phyloP scores from a whole-genome alignment of 2,329 filamentous ascomycete species.

The Sphaerulina vaccinii region DNA sequence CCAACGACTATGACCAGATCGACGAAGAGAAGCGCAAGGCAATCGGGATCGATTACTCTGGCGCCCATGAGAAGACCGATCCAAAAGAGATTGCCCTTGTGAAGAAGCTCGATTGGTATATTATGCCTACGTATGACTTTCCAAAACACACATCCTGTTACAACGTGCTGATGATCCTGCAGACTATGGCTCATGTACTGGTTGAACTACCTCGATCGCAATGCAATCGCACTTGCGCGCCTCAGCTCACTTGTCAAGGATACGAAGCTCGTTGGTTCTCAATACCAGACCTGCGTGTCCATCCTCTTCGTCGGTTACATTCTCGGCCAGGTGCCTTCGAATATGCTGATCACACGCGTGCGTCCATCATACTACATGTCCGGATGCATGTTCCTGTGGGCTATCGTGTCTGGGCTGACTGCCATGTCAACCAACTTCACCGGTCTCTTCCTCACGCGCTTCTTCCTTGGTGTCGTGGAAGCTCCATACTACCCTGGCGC shows the following conservation, averaged over 20 bases:
- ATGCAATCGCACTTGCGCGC: conserved; percentile 50
- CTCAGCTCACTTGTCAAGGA: conserved; percentile 42
- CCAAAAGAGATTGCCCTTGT: conserved; percentile 33
- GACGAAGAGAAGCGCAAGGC: conserved; percentile 33
- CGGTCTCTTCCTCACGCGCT: conserved; percentile 28
- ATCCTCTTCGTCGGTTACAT: conserved; percentile 41
- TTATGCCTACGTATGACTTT: conserved; percentile 33
- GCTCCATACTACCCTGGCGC: conserved; percentile 35
- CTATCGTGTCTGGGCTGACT: conserved; percentile 28
- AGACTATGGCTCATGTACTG: conserved; percentile 31
- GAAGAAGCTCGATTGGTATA: conserved; percentile 33
- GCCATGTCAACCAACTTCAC: conserved; percentile 28
- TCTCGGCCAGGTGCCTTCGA: conserved; percentile 43
- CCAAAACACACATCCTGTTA: background rate
- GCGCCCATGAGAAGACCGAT: conserved; percentile 36
- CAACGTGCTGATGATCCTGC: no score
- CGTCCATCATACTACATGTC: conserved; percentile 46
- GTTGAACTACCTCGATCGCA: conserved; percentile 37
- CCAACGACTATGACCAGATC: conserved; percentile 31
- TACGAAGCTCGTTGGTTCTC: conserved; percentile 41
- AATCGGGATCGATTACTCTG: conserved; percentile 31
- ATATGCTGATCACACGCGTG: conserved; percentile 43
- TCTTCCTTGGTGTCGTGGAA: conserved; percentile 24
- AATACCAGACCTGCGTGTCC: conserved; percentile 43
- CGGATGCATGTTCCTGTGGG: conserved; percentile 38